phyloP scores from a whole-genome alignment of 2,329 filamentous ascomycete species.

The Botrytis cinerea region DNA sequence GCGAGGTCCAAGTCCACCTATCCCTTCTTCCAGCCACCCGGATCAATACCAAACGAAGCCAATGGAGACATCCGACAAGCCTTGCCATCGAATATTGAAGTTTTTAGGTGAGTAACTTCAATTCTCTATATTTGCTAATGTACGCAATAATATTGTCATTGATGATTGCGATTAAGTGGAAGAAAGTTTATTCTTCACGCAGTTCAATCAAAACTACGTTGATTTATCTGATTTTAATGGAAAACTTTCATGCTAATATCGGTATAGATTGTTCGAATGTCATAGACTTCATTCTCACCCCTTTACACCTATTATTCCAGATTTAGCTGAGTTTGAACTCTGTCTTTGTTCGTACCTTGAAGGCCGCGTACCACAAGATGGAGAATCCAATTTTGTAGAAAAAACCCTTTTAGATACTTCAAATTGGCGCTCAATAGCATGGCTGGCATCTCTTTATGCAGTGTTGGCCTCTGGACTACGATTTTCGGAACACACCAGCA shows the following conservation, averaged over 20 bases:
- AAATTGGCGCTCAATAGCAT: background rate
- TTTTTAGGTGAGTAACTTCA: background rate
- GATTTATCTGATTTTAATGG: background rate
- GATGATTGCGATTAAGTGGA: background rate
- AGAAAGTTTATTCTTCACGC: slow-evolving; percentile 46
- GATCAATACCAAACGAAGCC: background rate
- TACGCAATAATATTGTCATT: background rate
- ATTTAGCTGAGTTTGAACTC: background rate
- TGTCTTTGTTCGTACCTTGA: slow-evolving; percentile 9
- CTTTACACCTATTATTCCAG: slow-evolving; percentile 9
- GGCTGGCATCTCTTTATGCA: slow-evolving; percentile 1
- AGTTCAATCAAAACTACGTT: slow-evolving; percentile 47
- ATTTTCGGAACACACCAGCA: background rate
- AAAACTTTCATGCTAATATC: background rate
- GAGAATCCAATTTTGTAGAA: background rate
- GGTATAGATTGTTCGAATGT: background rate
- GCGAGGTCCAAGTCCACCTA: slow-evolving; percentile 1
- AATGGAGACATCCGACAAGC: background rate
- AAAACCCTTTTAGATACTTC: background rate
- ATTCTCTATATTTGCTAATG: background rate
- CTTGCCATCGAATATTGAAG: slow-evolving; percentile 5
- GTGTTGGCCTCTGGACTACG: slow-evolving; percentile 2
- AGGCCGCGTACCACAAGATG: no score
- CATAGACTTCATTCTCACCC: slow-evolving; percentile 4
- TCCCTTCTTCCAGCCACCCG: background rate